Evolutionary conservation across 345 rosid species (phyloP).

Genomic region (Crucihimalaya himalaica): DNA sequence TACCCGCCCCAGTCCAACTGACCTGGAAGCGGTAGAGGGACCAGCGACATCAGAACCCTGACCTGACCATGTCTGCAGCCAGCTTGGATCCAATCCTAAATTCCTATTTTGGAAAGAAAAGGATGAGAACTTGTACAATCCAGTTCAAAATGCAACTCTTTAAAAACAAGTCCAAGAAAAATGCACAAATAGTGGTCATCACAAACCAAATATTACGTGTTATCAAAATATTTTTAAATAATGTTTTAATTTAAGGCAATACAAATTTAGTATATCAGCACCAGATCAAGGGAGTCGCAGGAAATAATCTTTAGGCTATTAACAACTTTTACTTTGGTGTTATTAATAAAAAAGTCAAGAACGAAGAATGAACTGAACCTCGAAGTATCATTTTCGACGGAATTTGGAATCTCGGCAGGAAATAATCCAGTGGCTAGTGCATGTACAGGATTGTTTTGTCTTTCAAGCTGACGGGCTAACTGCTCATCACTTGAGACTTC

Average conservation of each 20-base stretch:
- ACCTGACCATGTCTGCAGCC: slow-evolving; percentile 77
- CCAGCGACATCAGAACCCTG: slow-evolving; percentile 88
- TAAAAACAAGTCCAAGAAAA: neutral
- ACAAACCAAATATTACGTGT: neutral
- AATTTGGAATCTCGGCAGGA: slow-evolving; percentile 61
- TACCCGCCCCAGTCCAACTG: slow-evolving; percentile 85
- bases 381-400: slow-evolving; percentile 71
- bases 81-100: slow-evolving; percentile 73
- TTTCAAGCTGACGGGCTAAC: slow-evolving; percentile 75
- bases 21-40: slow-evolving; percentile 75
- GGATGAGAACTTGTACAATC: slow-evolving; percentile 9
- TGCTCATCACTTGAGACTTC: slow-evolving; percentile 74
- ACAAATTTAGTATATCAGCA: neutral
- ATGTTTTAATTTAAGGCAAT: neutral
- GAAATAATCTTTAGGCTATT: neutral
- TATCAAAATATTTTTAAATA: neutral
- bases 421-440: slow-evolving; percentile 64
- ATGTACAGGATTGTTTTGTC: slow-evolving; percentile 54
- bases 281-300: slow-evolving; percentile 2
- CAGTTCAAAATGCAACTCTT: slow-evolving; percentile 3
- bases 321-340: neutral
- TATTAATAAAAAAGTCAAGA: neutral
- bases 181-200: neutral
- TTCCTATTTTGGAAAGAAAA: slow-evolving; percentile 52
- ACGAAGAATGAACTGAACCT: slow-evolving; percentile 55